Percentiles rank a stretch among this genome's conserved stretches.
Conservation (phyloP, 352 stramenopile species). For the Phytophthora meadii region DNA sequence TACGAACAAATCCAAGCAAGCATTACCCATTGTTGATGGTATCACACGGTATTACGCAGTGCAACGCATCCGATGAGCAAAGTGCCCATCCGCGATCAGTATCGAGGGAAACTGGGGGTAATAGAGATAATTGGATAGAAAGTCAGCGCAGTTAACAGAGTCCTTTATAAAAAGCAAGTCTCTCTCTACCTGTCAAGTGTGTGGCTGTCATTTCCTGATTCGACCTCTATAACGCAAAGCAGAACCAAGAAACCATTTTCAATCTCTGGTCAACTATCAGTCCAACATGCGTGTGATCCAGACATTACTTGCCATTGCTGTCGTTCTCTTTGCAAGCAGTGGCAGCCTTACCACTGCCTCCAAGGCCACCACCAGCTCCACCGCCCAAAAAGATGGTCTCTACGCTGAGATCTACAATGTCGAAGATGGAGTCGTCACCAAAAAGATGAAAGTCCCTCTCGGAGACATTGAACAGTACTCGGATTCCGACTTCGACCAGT, state of each 20-base stretch:
- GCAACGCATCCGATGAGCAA: too few species aligned
- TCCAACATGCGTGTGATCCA: conserved; percentile 7
- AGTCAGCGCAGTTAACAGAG: too few species aligned
- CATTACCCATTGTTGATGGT: too few species aligned
- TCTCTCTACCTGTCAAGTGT: too few species aligned
- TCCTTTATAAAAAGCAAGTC: too few species aligned
- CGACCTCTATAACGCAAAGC: not conserved
- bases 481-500: conserved; percentile 7
- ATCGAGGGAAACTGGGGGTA: too few species aligned
- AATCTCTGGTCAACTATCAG: too few species aligned
- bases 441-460: conserved; percentile 8
- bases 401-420: conserved; percentile 10
- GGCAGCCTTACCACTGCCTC: conserved; percentile 6
- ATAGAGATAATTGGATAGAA: too few species aligned
- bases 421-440: conserved; percentile 4
- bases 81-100: too few species aligned
- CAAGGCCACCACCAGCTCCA: not conserved
- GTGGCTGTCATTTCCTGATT: not conserved
- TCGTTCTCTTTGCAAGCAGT: conserved; percentile 12
- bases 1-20: too few species aligned
- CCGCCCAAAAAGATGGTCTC: not conserved
- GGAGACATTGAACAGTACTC: conserved; percentile 5
- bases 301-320: conserved; percentile 6
- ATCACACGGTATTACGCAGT: too few species aligned
- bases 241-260: not conserved